phyloP scores from a whole-genome alignment of 2,329 filamentous ascomycete species.

The Emergomyces africanus region DNA sequence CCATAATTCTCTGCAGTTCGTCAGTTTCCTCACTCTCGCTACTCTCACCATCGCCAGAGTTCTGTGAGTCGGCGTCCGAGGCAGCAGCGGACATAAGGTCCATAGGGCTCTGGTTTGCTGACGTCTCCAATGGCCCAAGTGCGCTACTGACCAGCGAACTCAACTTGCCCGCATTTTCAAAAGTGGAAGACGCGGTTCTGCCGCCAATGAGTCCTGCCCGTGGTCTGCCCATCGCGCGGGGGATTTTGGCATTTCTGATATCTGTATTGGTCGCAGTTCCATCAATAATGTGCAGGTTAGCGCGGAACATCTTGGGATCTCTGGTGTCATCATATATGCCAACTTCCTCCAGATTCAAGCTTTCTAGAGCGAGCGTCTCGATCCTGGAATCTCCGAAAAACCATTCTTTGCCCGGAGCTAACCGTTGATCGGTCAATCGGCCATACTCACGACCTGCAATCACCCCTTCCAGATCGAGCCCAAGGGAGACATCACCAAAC shows the following conservation, averaged over 20 bases:
- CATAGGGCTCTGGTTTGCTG: slow-evolving; percentile 2
- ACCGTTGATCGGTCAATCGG: slow-evolving; percentile 35
- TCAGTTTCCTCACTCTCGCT: slow-evolving; percentile 5
- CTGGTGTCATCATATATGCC: slow-evolving; percentile 34
- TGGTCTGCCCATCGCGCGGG: slow-evolving; percentile 17
- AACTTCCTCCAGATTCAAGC: slow-evolving; percentile 42
- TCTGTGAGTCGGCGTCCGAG: slow-evolving; percentile 1
- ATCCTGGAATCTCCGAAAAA: slow-evolving; percentile 46
- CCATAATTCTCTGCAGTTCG: slow-evolving; percentile 7
- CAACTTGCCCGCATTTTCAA: slow-evolving; percentile 23
- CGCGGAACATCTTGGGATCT: slow-evolving; percentile 35
- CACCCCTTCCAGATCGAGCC: slow-evolving; percentile 35
- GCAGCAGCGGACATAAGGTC: slow-evolving; percentile 4
- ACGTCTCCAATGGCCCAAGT: slow-evolving; percentile 15
- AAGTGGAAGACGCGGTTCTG: slow-evolving; percentile 10
- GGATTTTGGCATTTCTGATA: slow-evolving; percentile 18
- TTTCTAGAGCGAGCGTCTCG: slow-evolving; percentile 43
- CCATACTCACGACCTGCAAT: slow-evolving; percentile 37
- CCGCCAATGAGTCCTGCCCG: slow-evolving; percentile 11
- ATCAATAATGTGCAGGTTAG: slow-evolving; percentile 33
- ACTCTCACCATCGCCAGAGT: slow-evolving; percentile 8
- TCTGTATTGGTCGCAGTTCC: slow-evolving; percentile 19
- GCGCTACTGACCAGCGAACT: slow-evolving; percentile 29
- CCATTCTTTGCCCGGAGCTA: slow-evolving; percentile 36
- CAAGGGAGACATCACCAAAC: slow-evolving; percentile 28